Evolutionary conservation across 345 rosid species (phyloP), one percentile per base, ranked within the genome.

Genomic region (Corchorus olitorius): DNA sequence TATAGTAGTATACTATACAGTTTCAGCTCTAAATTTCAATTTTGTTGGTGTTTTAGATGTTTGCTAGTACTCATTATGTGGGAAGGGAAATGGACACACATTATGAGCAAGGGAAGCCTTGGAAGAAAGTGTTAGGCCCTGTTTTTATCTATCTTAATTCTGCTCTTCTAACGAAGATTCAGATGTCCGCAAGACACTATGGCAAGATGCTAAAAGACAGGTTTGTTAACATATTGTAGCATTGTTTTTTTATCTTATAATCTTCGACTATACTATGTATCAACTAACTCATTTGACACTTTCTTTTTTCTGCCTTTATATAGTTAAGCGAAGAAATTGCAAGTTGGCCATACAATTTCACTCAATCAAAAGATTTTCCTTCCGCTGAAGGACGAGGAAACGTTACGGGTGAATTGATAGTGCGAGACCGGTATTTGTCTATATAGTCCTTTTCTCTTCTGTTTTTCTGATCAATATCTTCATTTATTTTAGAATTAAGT

Each of bases 111-210:
- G 91, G 92, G 6, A 88, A 87, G 82, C 74, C 93, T 1, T 93
- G 99, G 99, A 91, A 86, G 81, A 96, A 91, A 35, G 89, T 92
- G 60, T 84, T 89, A 37, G 99, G 99, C 39, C 99, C 99, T 15
- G 92, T 89, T 48, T 61, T 89, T 62, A 86, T 88, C n/a, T 91
- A 91, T 73, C 90, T 96, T 56, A 96, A 96, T 76, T 88, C 97
- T 0, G 83, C 76, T 39, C 88, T 39, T 33, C 45, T 9, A 45
- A 27, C 27, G 1, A 71, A 5, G 75, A 78, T 35, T 27, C 27
- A 27, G 27, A 27, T 27, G 76, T 71, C 46, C 15, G 0, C 16
- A 65, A n/a, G 49, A 65, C 65, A 41, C 94, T 92, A 4, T 96
- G 98, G 98, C 52, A 82, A 52, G 97, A 96, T 77, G 99, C 98